Conservation (phyloP, 208 protist genomes). For the Leishmania gerbilli region DNA sequence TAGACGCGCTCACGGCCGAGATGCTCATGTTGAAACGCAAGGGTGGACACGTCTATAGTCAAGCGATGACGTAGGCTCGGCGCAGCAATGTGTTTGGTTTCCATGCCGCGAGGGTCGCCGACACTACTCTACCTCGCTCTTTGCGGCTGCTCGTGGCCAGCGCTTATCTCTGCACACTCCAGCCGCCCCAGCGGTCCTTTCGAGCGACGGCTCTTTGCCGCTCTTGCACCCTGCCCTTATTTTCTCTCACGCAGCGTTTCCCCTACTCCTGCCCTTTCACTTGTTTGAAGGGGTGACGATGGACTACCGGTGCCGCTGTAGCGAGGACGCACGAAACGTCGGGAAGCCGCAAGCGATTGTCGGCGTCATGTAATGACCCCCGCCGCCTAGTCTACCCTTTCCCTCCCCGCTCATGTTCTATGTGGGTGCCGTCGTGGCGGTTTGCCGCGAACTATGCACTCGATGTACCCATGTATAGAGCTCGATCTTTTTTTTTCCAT, state of each 20-base stretch:
- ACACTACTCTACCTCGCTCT: background rate
- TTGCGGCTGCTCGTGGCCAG: background rate
- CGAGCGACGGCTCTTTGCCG: background rate
- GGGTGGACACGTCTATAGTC: conserved; percentile 91
- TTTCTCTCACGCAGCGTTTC: background rate
- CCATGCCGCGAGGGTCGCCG: background rate
- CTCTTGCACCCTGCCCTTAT: background rate
- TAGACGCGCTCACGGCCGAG: conserved; percentile 92
- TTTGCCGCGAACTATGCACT: background rate
- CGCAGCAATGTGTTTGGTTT: background rate
- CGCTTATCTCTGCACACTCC: background rate
- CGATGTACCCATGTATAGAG: conserved; percentile 3
- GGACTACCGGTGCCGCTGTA: background rate
- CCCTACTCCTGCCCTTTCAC: background rate
- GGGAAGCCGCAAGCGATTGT: background rate
- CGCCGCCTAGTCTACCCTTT: background rate
- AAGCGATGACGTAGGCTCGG: conserved; percentile 35
- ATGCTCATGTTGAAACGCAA: conserved; percentile 93
- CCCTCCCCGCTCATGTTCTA: background rate
- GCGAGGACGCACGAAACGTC: background rate
- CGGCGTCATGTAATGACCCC: background rate
- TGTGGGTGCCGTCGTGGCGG: background rate
- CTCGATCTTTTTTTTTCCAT: background rate
- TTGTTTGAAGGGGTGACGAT: background rate
- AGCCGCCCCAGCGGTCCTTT: background rate